Base-by-base conservation (phyloP, 1,284 basidiomycete genomes). In the Peniophora sp. region DNA sequence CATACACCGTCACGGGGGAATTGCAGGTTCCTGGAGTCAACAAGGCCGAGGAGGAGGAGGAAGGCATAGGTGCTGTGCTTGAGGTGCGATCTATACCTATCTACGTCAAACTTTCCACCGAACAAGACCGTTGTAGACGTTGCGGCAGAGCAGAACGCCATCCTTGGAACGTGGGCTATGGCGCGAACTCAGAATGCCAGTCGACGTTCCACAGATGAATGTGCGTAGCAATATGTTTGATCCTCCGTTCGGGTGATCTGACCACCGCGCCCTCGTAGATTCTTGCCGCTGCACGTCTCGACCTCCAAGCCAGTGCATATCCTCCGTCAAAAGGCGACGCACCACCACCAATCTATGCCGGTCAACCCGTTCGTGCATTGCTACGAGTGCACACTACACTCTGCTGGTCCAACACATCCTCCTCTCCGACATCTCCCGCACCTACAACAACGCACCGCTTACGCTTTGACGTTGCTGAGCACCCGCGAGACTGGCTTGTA, bases 151-250 rank as follows among this genome's bases (percentile, higher is more conserved):
- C 45, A 69, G 72, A 48, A 71, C 73, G 53, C 62, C 69, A 11
- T 57, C 66, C 38, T 55, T 62, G 12, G 63, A 69, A 20, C 52
- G 64, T 53, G 71, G 71, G 5, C 61, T 66, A 22, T 92, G 89
- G 87, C 73, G 79, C 47, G 77, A 84, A 55, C 78, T 92, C 38
- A 74, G 71, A 47, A 88, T 92, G 45, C 89, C 89, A 12, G 84
- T 93, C 2, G 91, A 92, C 60, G 73, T 93, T 43, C 90, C 91
- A 1, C 75, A 77, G 50, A 84, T 91, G 73, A 81, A 83, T 61
- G 89, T 89, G 53, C 66, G 83, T 70, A n/a, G n/a, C n/a, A n/a
- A n/a, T n/a, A n/a, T n/a, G 11, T 3, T 36, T 32, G 38, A 35
- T 54, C 45, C 32, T 20, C 36, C 51, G 8, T 20, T 20, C 49